Evolutionary conservation across 225 moss, liverwort and hornwort genomes (phyloP).

Genomic region (Sphagnum tenellum): DNA sequence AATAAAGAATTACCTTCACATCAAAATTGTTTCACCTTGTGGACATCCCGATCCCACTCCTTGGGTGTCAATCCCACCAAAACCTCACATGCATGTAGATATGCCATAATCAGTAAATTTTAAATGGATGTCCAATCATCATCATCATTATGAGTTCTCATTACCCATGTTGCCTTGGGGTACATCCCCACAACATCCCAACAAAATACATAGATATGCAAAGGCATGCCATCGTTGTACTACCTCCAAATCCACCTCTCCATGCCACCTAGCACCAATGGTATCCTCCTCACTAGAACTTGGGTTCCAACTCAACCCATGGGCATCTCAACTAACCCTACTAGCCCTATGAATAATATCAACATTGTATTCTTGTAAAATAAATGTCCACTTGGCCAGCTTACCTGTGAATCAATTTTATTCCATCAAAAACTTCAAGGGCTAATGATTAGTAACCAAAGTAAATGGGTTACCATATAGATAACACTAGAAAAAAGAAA

Average conservation of each 20-base stretch:
- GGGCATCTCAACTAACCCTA: background rate
- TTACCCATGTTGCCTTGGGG: too few relatives aligned
- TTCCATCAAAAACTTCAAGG: conserved; percentile 4
- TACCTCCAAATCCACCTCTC: background rate
- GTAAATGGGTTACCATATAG: background rate
- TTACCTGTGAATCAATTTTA: background rate
- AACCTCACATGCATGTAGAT: too few relatives aligned
- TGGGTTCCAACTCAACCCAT: background rate
- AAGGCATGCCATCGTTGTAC: too few relatives aligned
- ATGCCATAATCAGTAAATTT: too few relatives aligned
- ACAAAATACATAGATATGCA: too few relatives aligned
- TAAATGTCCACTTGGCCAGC: background rate
- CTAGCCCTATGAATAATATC: background rate
- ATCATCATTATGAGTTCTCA: too few relatives aligned
- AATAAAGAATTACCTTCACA: too few relatives aligned
- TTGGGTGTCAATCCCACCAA: too few relatives aligned
- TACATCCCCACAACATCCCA: too few relatives aligned
- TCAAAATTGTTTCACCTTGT: too few relatives aligned
- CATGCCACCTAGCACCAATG: background rate
- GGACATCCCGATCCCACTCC: too few relatives aligned
- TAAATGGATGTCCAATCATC: too few relatives aligned
- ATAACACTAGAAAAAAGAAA: conserved; percentile 1
- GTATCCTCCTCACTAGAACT: background rate
- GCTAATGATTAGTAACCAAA: background rate
- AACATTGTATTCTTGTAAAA: conserved; percentile 1